Evolutionary conservation across 2,329 filamentous ascomycete species (phyloP), one percentile per base, ranked within the genome.

Genomic region (Trichoderma koningii): DNA sequence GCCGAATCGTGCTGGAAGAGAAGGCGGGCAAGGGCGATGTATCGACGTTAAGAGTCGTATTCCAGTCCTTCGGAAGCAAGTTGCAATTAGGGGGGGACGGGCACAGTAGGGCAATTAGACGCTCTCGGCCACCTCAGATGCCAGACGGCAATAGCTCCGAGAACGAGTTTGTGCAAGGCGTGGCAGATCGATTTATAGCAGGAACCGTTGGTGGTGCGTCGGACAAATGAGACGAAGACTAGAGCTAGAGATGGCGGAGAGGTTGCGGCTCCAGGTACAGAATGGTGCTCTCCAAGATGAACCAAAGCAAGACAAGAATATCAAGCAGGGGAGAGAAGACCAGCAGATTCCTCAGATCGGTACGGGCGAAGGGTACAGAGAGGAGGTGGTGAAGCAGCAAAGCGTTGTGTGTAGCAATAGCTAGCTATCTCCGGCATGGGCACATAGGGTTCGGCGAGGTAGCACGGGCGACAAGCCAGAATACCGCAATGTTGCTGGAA

Each of bases 361-460:
- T 34, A 17, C 26, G 28, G 51, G 44, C 30, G 56, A 38, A 26
- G 23, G 30, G 30, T 26, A 26, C 28, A 53, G 45, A 59, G 26
- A 26, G 47, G 28, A 30, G 38, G 30, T 30, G 30, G 30, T 30
- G 30, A 63, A 19, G 50, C 38, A 52, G 52, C 14, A 26, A 41
- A 30, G 45, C 38, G 38, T 50, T 52, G 47, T 47, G 44, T 41
- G 59, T 57, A 30, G 64, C 60, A 66, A 59, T 66, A 26, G 51
- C 60, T 63, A 26, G 45, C 48, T 48, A 53, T 59, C 64, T 53
- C 38, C 52, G 48, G 50, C 28, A 64, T 63, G 57, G 45, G 21
- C 42, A 47, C 41, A 47, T 23, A 45, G 64, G 61, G 53, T 51
- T 51, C 52, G 52, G 53, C 38, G 64, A 28, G 53, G 64, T 53